Evolutionary conservation across 257 asterid genomes (phyloP).

Genomic region (Solanum pennellii): DNA sequence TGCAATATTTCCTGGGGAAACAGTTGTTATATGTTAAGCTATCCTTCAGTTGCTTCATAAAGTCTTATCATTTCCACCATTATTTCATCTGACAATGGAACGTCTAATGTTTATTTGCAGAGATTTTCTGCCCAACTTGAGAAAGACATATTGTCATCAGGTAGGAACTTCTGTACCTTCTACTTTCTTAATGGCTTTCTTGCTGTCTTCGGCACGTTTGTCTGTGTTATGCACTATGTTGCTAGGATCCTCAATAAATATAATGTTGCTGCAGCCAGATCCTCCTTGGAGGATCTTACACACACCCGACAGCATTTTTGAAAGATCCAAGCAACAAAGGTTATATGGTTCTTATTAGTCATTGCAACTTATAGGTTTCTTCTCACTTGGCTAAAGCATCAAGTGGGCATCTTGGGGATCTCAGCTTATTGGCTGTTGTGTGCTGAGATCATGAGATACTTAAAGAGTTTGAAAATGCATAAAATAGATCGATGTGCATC

Average conservation of each 20-base stretch:
- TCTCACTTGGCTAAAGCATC: not conserved
- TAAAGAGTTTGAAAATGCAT: not conserved
- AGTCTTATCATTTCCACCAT: not conserved
- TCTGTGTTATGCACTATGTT: not conserved
- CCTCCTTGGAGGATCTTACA: not conserved
- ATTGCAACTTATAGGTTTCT: not conserved
- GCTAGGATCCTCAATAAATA: not conserved
- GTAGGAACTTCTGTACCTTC: conserved; percentile 24
- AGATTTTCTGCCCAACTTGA: conserved; percentile 85
- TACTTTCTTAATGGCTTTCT: not conserved
- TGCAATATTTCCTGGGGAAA: not conserved
- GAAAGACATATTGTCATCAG: conserved; percentile 79
- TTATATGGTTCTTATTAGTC: not conserved
- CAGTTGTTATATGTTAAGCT: not conserved
- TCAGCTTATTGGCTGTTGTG: not conserved
- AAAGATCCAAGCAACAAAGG: not conserved
- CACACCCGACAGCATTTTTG: not conserved
- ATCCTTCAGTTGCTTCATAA: not conserved
- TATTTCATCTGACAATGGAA: conserved; percentile 1
- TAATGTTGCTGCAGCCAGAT: not conserved
- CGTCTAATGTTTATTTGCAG: conserved; percentile 27
- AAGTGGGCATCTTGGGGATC: not conserved
- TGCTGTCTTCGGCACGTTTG: not conserved
- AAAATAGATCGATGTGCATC: not conserved
- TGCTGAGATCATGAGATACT: not conserved